Conservation (phyloP, 305 asterid genomes). For the Plantago coronopus region DNA sequence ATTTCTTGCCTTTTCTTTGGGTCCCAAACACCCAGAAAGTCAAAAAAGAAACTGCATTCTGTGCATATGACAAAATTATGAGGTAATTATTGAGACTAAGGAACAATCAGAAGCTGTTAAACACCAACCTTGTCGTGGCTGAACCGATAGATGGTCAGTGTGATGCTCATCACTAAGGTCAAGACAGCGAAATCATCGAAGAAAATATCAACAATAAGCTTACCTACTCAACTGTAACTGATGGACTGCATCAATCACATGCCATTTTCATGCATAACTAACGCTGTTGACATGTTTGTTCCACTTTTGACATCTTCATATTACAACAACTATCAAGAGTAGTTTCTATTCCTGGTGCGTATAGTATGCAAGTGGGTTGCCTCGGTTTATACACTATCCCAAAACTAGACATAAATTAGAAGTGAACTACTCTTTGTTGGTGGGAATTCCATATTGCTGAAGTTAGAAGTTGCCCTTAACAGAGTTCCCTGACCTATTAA, state of each 20-base stretch:
- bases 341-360: neutral
- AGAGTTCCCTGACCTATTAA: conserved; percentile 30
- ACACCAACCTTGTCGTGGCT: neutral
- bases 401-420: neutral
- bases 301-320: conserved; percentile 5
- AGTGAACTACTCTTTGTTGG: neutral
- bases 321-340: conserved; percentile 4
- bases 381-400: neutral
- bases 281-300: neutral
- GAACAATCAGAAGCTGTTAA: conserved; percentile 17
- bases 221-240: conserved; percentile 14
- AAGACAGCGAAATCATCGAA: conserved; percentile 1
- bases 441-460: neutral
- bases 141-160: neutral
- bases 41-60: neutral
- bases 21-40: neutral
- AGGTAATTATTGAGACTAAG: neutral
- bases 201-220: conserved; percentile 15
- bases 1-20: neutral
- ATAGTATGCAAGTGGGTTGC: neutral
- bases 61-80: conserved; percentile 8
- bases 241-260: neutral
- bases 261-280: conserved; percentile 7
- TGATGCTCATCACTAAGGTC: conserved; percentile 9
- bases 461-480: neutral